Base-by-base conservation (phyloP, 768 basidiomycete genomes). In the Pluteus cervinus region DNA sequence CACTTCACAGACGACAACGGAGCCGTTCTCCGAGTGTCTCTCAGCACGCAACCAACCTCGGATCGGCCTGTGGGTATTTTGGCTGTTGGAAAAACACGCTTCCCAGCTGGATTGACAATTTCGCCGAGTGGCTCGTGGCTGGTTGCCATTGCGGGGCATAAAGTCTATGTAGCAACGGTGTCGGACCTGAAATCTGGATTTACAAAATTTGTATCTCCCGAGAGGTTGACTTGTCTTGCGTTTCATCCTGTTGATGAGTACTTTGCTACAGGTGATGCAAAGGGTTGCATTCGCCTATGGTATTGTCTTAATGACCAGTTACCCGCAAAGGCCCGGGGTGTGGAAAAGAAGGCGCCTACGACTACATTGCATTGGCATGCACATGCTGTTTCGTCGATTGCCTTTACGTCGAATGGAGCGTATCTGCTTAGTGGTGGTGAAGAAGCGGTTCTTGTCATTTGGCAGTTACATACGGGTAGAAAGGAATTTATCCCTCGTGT, bases 301-400 rank as follows among this genome's bases (percentile, higher is more conserved):
- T 92, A 96, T 56, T 94, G 90, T 58, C 69, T 94, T 12, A 76
- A 81, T 44, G 75, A 83, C 49, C 67, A 67, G 16, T 53, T 71
- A 17, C 61, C 66, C 8, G 51, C 62, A 12, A 72, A 71, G 50
- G 68, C 69, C 28, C 66, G 68, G 24, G 79, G 78, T 11, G 73
- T 84, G 23, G 86, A 85, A 57, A 87, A 83, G 57, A 79, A 76
- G 40, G 76, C 90, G 1, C 85, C 88, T 51, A 93, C 90, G 1
- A 81, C 87, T 3, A 74, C 79, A 4, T 61, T 97, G 36, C 94
- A 97, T 60, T 99, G 96, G 96, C 96, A 99, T 54, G 86, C 94
- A 2, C 94, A 98, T 55, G 76, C 90, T 3, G 87, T 98, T 12
- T 80, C 86, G 3, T 82, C 89, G 1, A 56, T 99, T 18, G 68